Percentiles rank a stretch among this genome's conserved stretches.
Evolutionary conservation across 164 flowering plant species (phyloP).

Genomic region (Vitis amurensis): DNA sequence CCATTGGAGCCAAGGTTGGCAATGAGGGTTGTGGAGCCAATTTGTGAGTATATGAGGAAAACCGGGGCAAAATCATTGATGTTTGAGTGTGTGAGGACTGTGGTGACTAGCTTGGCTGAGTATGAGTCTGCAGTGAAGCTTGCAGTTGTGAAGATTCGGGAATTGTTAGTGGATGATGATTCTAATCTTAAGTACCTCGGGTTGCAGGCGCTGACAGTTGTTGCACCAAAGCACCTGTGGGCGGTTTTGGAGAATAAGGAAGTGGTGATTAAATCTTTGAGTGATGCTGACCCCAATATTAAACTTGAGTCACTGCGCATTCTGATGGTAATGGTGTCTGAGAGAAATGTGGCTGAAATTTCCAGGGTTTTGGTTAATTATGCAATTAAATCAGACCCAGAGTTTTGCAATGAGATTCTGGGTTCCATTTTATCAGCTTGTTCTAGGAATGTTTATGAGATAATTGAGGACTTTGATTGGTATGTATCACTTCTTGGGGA

Average conservation of each 20-base stretch:
- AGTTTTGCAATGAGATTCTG: constrained; percentile 83
- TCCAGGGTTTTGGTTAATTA: constrained; percentile 65
- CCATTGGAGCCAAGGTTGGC: constrained; percentile 80
- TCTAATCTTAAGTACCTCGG: constrained; percentile 90
- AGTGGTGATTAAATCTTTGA: constrained; percentile 71
- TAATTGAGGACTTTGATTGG: constrained; percentile 87
- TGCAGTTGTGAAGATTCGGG: constrained; percentile 64
- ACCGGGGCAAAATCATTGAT: constrained; percentile 78
- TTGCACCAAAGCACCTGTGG: constrained; percentile 64
- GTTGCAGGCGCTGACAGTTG: constrained; percentile 65
- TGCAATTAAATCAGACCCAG: constrained; percentile 88
- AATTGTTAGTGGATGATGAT: constrained; percentile 74
- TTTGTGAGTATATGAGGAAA: constrained; percentile 73
- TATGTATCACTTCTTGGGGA: constrained; percentile 93
- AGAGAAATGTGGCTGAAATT: constrained; percentile 70
- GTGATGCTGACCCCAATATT: constrained; percentile 76
- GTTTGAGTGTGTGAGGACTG: constrained; percentile 84
- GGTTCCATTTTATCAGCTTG: constrained; percentile 68
- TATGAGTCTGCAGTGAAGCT: constrained; percentile 69
- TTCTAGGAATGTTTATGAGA: constrained; percentile 65
- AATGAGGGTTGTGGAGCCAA: constrained; percentile 73
- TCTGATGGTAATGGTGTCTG: constrained; percentile 82
- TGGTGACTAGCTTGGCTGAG: constrained; percentile 64
- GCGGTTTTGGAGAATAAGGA: constrained; percentile 93
- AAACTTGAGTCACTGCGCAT: constrained; percentile 68